Base-by-base conservation (phyloP, 306 rosid genomes). In the Erythrophleum fordii region DNA sequence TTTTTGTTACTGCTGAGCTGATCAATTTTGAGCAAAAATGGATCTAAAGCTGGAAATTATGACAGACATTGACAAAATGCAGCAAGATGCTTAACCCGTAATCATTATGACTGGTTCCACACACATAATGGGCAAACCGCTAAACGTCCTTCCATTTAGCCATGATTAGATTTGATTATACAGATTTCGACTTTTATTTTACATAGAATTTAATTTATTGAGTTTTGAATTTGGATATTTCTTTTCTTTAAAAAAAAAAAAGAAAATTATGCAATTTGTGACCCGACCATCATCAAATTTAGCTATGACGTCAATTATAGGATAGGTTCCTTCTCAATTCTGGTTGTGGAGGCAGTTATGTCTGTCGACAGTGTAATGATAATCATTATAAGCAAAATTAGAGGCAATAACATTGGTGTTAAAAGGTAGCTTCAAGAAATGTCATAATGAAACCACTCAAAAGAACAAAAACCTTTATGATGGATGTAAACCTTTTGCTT, bases 31-130 rank as follows among this genome's bases (percentile, higher is more conserved):
- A 71, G 85, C n/a, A 76, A 53, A 55, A 73, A 39, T 64, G 70
- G 13, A 86, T 79, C 80, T 64, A 83, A 80, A 80, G 72, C 71
- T 83, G 79, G 59, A 49, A 72, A 86, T 77, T 81, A 69, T 86
- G 81, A 61, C 42, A 61, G 72, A 80, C 48, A 73, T 77, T 73
- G 87, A 83, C 87, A 83, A 13, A 8, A 67, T 75, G 66, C 73
- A 59, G 56, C 79, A n/a, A 61, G 13, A 23, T 58, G 35, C 58
- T 66, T 83, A 72, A 68, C 78, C 67, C 68, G 69, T 59, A 48
- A 44, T 76, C 73, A 72, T 62, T 73, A 28, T 58, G 18, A 28
- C 22, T 22, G 44, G 73, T 68, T 44, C 49, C 64, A 42, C 85
- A 76, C 61, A 44, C 29, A 60, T 76, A 48, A 72, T 83, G 69